phyloP scores from a whole-genome alignment of 805 yeast genomes.

The Saccharomycopsis fermentans region DNA sequence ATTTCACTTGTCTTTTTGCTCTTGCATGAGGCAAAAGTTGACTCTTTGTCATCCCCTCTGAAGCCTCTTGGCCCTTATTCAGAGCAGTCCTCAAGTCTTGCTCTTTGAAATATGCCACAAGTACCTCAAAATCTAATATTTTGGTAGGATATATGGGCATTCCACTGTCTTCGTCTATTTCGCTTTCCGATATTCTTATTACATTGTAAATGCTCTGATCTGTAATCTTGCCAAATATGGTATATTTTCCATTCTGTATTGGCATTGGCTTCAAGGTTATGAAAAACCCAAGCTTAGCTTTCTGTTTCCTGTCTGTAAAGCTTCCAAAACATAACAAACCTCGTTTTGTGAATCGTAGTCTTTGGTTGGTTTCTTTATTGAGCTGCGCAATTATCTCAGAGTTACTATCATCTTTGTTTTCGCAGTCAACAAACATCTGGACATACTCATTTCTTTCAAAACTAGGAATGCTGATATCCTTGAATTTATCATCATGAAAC shows the following conservation, averaged over 20 bases:
- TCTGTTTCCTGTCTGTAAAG: constrained; percentile 24
- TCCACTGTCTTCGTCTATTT: constrained; percentile 30
- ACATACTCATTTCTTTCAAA: constrained; percentile 26
- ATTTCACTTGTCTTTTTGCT: constrained; percentile 16
- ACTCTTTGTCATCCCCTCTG: constrained; percentile 6
- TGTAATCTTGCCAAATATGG: constrained; percentile 48
- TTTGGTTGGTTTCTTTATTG: constrained; percentile 38
- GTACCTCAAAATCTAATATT: constrained; percentile 32
- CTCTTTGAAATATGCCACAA: constrained; percentile 34
- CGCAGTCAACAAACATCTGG: constrained; percentile 19
- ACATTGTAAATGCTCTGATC: constrained; percentile 48
- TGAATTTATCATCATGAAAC: constrained; percentile 35
- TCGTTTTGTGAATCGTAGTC: constrained; percentile 40
- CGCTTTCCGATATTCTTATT: constrained; percentile 39
- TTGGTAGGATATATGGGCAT: constrained; percentile 43
- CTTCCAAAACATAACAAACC: constrained; percentile 48
- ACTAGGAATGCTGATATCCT: constrained; percentile 33
- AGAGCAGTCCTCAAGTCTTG: constrained; percentile 15
- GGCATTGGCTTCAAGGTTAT: constrained; percentile 40
- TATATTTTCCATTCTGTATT: constrained; percentile 32
- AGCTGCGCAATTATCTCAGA: constrained; percentile 12
- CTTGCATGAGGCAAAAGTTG: constrained; percentile 17
- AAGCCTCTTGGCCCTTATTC: constrained; percentile 6
- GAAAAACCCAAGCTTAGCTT: constrained; percentile 33
- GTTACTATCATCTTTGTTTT: neutral